phyloP scores from a whole-genome alignment of 2,329 filamentous ascomycete species.

The Zymoseptoria tritici region DNA sequence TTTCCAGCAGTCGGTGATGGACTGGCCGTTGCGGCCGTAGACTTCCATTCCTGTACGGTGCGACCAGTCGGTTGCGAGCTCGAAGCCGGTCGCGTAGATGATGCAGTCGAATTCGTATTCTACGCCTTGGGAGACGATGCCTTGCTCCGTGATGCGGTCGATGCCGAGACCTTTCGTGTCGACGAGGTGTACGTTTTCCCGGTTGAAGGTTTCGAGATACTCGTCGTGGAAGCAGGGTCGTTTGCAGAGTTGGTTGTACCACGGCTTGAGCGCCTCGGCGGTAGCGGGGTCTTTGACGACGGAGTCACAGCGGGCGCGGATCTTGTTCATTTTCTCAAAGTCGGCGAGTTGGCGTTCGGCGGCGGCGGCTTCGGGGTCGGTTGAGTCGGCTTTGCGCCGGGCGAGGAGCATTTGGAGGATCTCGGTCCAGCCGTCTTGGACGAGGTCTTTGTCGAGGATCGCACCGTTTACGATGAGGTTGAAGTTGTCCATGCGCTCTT shows the following conservation, averaged over 20 bases:
- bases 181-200: slow-evolving; percentile 49
- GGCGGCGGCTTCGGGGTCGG: slow-evolving; percentile 12
- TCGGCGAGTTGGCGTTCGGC: slow-evolving; percentile 16
- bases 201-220: slow-evolving; percentile 52
- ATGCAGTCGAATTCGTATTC: slow-evolving; percentile 45
- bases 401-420: slow-evolving; percentile 17
- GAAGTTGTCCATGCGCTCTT: slow-evolving; percentile 41
- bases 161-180: slow-evolving; percentile 51
- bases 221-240: slow-evolving; percentile 55
- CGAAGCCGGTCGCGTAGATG: slow-evolving; percentile 42
- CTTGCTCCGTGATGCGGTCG: slow-evolving; percentile 38
- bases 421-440: slow-evolving; percentile 18
- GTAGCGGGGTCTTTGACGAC: slow-evolving; percentile 46
- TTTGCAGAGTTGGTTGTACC: slow-evolving; percentile 57
- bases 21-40: slow-evolving; percentile 37
- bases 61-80: slow-evolving; percentile 26
- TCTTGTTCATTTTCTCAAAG: slow-evolving; percentile 29
- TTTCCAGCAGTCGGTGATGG: slow-evolving; percentile 40
- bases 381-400: slow-evolving; percentile 3
- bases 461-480: slow-evolving; percentile 16
- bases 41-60: slow-evolving; percentile 19
- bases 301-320: slow-evolving; percentile 42
- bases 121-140: slow-evolving; percentile 41
- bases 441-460: slow-evolving; percentile 21
- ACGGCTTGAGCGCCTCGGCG: slow-evolving; percentile 49